Percentiles rank a stretch among this genome's conserved stretches.
Conservation (phyloP, 1,139 yeast species). For the Pichia sp. region DNA sequence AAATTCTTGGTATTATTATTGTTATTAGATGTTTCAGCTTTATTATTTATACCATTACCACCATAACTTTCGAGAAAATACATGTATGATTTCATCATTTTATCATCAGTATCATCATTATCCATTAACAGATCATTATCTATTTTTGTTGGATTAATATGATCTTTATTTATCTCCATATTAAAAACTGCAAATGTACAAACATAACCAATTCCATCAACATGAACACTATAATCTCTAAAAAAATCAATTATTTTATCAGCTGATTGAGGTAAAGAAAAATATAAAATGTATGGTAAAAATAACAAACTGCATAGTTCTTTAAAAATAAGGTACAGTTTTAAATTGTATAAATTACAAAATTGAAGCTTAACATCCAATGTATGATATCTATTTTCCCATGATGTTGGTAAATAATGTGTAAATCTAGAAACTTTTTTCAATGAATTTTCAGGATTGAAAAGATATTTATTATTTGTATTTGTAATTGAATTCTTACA, state of each 20-base stretch:
- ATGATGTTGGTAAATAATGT: constrained; percentile 78
- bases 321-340: constrained; percentile 62
- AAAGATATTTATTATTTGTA: constrained; percentile 48
- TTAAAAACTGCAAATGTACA: constrained; percentile 93
- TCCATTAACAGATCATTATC: constrained; percentile 48
- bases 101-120: constrained; percentile 59
- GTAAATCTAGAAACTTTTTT: constrained; percentile 77
- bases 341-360: constrained; percentile 68
- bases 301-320: constrained; percentile 77
- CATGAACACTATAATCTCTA: constrained; percentile 80
- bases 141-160: constrained; percentile 33
- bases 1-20: constrained; percentile 1
- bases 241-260: constrained; percentile 83
- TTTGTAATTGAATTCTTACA: constrained; percentile 36
- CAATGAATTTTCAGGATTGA: constrained; percentile 86
- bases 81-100: constrained; percentile 87
- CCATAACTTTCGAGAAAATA: constrained; percentile 83
- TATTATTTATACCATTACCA: background rate
- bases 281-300: constrained; percentile 86
- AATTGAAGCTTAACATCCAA: constrained; percentile 79
- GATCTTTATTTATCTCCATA: constrained; percentile 53
- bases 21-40: constrained; percentile 13
- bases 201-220: constrained; percentile 91
- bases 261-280: constrained; percentile 64
- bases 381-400: constrained; percentile 83